Evolutionary conservation across 305 asterid genomes (phyloP), one percentile per base, ranked within the genome.

Genomic region (Fraxinus nigra): DNA sequence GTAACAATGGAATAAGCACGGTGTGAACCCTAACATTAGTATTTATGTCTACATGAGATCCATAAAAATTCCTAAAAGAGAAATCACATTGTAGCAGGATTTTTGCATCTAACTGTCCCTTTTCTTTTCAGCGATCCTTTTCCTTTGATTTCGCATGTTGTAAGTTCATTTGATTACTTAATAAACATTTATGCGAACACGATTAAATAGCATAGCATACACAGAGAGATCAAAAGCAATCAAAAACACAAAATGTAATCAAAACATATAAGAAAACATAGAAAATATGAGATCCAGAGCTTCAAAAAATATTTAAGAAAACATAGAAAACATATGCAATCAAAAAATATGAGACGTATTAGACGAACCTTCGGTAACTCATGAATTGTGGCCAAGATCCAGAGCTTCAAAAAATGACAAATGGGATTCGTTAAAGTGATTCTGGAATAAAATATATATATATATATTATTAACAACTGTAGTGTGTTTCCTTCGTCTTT

Each of bases 311-410:
- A 65, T 7, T 11, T 43, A 14, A 4, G 7, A 59, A 59, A 65
- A 65, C 37, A 26, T 13, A 67, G 37, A 67, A 28, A 10, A 10
- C 26, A 24, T 24, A 24, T 24, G 26, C 26, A 24, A 0, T 24
- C 26, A 24, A 24, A 24, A 24, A 24, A 24, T 65, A 1, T 10
- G 72, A 26, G n/a, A 59, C 20, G 26, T 24, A 24, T 24, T 24
- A 24, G 26, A 75, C 84, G 59, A 28, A 82, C 85, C 87, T 82
- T 82, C 87, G 83, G 43, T 82, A 79, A 59, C 24, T 85, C 87
- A 85, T 85, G 74, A 67, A 67, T 11, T 30, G 37, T 28, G 26
- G 37, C 37, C 9, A 67, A 67, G 37, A 26, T 26, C 74, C 18
- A 26, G 20, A 67, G 18, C 38, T 1, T 5, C 74, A 30, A 16